Percentiles rank a stretch among this genome's conserved stretches.
Evolutionary conservation across 768 basidiomycete species (phyloP).

Genomic region (Russula sp.): DNA sequence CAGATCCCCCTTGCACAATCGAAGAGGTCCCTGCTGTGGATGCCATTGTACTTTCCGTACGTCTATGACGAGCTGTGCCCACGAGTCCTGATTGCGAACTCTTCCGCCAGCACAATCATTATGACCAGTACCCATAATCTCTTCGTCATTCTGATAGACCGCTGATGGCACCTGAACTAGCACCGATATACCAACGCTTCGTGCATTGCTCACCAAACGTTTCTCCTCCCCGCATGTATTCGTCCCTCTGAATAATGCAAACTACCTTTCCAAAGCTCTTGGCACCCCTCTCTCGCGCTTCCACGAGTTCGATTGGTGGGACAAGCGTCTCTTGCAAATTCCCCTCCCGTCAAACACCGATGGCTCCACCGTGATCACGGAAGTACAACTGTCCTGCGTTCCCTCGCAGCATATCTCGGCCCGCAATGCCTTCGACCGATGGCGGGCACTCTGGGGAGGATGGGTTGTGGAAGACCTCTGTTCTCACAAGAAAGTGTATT

Average conservation of each 20-base stretch:
- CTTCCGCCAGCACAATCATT: slow-evolving; percentile 31
- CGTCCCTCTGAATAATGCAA: slow-evolving; percentile 38
- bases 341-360: slow-evolving; percentile 23
- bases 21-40: slow-evolving; percentile 43
- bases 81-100: background rate
- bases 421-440: slow-evolving; percentile 42
- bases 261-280: slow-evolving; percentile 28
- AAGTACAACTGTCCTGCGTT: slow-evolving; percentile 48
- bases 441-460: slow-evolving; percentile 55
- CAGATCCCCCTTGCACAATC: slow-evolving; percentile 32
- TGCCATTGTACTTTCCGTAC: slow-evolving; percentile 42
- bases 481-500: slow-evolving; percentile 46
- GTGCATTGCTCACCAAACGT: slow-evolving; percentile 24
- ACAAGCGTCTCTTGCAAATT: slow-evolving; percentile 25
- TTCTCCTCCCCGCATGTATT: slow-evolving; percentile 34
- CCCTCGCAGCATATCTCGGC: slow-evolving; percentile 60
- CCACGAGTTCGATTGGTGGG: slow-evolving; percentile 49
- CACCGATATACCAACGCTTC: slow-evolving; percentile 32
- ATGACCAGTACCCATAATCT: slow-evolving; percentile 28
- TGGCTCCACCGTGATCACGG: slow-evolving; percentile 8
- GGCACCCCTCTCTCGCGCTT: slow-evolving; percentile 29
- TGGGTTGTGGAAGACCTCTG: slow-evolving; percentile 56
- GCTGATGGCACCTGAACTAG: slow-evolving; percentile 8
- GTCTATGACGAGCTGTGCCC: background rate
- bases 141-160: background rate